These are phyloP conservation scores for Boechera stricta DNA, from an alignment of 345 rosid genomes.

Conservation along the genomic window DNA sequence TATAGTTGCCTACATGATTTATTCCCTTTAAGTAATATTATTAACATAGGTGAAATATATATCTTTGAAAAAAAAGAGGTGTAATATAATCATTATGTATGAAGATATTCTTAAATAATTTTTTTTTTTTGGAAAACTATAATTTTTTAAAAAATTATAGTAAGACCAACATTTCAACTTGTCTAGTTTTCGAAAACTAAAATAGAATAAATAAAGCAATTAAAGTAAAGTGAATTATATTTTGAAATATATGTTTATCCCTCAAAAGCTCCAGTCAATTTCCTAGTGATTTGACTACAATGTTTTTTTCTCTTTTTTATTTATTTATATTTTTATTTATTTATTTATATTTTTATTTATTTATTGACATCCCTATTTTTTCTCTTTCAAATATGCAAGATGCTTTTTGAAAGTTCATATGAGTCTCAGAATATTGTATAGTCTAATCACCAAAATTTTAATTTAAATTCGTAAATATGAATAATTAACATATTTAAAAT, in stretches of 20 bases:
- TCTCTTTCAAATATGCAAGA: no score
- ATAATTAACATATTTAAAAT: no score
- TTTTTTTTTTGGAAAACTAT: neutral
- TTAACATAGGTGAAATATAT: neutral
- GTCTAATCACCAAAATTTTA: no score
- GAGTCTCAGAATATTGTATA: no score
- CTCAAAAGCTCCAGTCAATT: neutral
- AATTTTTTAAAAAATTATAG: neutral
- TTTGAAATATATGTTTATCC: neutral
- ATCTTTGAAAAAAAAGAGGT: neutral
- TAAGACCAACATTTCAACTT: neutral
- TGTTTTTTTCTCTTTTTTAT: no score
- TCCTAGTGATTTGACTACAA: neutral
- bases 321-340: no score
- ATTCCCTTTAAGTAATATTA: neutral
- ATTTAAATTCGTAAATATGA: no score
- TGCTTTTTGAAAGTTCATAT: no score
- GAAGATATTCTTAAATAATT: neutral
- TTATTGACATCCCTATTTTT: no score
- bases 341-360: no score
- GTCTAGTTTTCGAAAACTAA: neutral
- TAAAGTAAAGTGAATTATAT: neutral
- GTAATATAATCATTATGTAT: neutral
- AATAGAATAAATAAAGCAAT: neutral
- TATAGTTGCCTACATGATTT: neutral